Evolutionary conservation across 2,329 filamentous ascomycete genomes (phyloP).

Genomic region (Alternaria rosae): DNA sequence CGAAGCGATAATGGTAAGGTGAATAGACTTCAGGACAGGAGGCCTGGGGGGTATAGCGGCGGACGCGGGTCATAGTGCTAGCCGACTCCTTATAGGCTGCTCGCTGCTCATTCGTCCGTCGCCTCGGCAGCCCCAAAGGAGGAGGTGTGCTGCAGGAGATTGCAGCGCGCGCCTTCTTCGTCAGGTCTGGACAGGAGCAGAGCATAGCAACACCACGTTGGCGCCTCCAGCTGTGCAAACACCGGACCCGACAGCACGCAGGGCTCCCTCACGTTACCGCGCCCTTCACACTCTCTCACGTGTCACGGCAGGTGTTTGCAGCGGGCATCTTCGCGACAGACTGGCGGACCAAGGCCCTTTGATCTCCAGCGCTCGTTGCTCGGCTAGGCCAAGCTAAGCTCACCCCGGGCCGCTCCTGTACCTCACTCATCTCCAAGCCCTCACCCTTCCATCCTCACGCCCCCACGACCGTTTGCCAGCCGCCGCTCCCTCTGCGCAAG

Average conservation of each 20-base stretch:
- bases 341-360: slow-evolving; percentile 19
- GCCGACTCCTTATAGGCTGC: neutral
- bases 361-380: slow-evolving; percentile 29
- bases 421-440: slow-evolving; percentile 39
- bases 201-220: neutral
- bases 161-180: slow-evolving; percentile 38
- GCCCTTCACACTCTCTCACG: neutral
- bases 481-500: slow-evolving; percentile 24
- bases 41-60: slow-evolving; percentile 25
- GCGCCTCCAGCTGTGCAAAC: neutral
- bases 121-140: slow-evolving; percentile 18
- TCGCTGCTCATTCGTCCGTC: neutral
- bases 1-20: slow-evolving; percentile 24
- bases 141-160: slow-evolving; percentile 38
- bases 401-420: slow-evolving; percentile 39
- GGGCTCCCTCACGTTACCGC: neutral
- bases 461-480: slow-evolving; percentile 18
- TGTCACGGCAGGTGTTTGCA: neutral
- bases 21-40: slow-evolving; percentile 23
- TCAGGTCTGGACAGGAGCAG: slow-evolving; percentile 18
- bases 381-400: slow-evolving; percentile 39
- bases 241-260: neutral
- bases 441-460: slow-evolving; percentile 25
- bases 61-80: slow-evolving; percentile 14
- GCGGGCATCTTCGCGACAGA: neutral